Base-by-base conservation (phyloP, 495 filamentous ascomycete genomes). In the Penicillium taxi region DNA sequence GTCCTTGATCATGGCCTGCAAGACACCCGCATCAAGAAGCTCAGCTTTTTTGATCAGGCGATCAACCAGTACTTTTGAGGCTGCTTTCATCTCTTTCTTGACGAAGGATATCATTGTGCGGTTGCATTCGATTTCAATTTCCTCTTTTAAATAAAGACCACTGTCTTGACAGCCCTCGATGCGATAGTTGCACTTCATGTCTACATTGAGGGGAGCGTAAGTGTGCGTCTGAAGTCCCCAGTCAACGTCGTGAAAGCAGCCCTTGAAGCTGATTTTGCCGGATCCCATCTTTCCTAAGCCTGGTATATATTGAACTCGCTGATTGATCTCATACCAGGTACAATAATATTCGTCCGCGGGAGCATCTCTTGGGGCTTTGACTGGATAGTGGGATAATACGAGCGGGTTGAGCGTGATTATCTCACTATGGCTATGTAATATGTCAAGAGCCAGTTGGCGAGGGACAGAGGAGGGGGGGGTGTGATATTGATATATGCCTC, bases 361-460 rank as follows among this genome's bases (percentile, higher is more conserved):
- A 5, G 81, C 77, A 51, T 79, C 67, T 9, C 63, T 49, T 0
- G 82, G 84, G 1, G 82, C 66, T 15, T 67, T 67, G 55, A 80
- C 80, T 1, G 69, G 69, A 37, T 78, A 70, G 26, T 82, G 73
- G 24, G 80, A 73, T 29, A 80, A 73, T 32, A 91, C 82, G 5
- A 89, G 70, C 1, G 85, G 85, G 55, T 88, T 91, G 17, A 88
- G 66, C 27, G 84, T 79, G 48, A 89, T 89, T 74, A 91, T 88
- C 40, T 77, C 77, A 26, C 66, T 56, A 52, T 87, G 82, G 50
- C 76, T 72, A 57, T 85, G 81, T 5, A 89, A 72, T 14, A 80
- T 80, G 17, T 74, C 66, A 41, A 87, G 51, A 17, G 84, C 84
- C 9, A 71, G 72, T 45, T 80, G 65, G 21, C 82, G 77, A 13